Conservation (phyloP, 2,329 filamentous ascomycete species). For the Neobulgaria alba region DNA sequence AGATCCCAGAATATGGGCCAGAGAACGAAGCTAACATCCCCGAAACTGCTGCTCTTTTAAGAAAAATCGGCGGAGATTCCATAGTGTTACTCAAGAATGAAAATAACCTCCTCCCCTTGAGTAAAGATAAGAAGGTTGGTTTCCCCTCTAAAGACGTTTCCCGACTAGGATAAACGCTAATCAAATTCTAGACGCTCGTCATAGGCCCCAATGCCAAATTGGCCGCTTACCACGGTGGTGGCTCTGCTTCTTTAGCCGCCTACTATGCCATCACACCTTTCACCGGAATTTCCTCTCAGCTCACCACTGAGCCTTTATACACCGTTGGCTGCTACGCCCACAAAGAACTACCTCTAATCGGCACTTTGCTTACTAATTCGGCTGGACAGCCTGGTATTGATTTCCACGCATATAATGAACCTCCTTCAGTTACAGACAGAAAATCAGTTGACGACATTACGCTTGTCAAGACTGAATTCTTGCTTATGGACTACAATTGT, state of each 20-base stretch:
- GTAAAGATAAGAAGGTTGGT: constrained; percentile 46
- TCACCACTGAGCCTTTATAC: constrained; percentile 38
- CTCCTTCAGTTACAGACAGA: constrained; percentile 38
- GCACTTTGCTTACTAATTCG: constrained; percentile 40
- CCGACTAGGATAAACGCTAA: constrained; percentile 1
- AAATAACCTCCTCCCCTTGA: constrained; percentile 44
- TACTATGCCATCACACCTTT: constrained; percentile 67
- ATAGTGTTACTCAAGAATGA: constrained; percentile 60
- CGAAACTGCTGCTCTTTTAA: constrained; percentile 37
- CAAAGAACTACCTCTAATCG: constrained; percentile 53
- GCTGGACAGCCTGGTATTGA: constrained; percentile 48
- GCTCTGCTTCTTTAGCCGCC: constrained; percentile 49
- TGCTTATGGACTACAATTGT: constrained; percentile 44
- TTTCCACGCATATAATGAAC: constrained; percentile 48
- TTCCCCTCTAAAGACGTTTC: background rate
- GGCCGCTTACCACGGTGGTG: constrained; percentile 52
- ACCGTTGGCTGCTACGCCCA: constrained; percentile 56
- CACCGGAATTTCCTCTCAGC: constrained; percentile 55
- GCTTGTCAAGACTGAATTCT: constrained; percentile 35
- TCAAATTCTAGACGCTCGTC: constrained; percentile 36
- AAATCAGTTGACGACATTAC: constrained; percentile 42
- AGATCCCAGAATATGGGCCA: constrained; percentile 20
- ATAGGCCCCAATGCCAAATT: constrained; percentile 50
- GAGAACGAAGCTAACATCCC: constrained; percentile 24
- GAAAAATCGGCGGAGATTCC: constrained; percentile 49